A percentile compares a stretch with the other conserved stretches of the same genome.
phyloP scores from a whole-genome alignment of 1,139 yeast genomes.

The Pichia sp. region DNA sequence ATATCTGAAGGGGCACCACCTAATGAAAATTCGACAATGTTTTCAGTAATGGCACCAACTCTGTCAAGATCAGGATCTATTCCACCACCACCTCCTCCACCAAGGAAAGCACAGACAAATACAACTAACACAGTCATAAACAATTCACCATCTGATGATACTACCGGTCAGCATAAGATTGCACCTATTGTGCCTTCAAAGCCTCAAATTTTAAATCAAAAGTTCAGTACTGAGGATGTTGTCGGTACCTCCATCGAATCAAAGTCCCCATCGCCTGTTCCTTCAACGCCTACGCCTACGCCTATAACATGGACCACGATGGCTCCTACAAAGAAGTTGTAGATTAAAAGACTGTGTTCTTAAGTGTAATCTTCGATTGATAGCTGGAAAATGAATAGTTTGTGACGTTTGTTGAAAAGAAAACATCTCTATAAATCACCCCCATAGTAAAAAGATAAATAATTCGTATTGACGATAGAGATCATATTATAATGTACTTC shows the following conservation, averaged over 20 bases:
- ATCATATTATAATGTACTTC: too few relatives aligned
- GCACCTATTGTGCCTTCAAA: conserved; percentile 28
- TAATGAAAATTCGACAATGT: background rate
- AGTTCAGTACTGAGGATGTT: background rate
- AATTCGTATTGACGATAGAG: too few relatives aligned
- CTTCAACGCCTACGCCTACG: background rate
- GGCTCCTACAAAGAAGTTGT: conserved; percentile 13
- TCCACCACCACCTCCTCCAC: conserved; percentile 25
- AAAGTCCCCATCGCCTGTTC: background rate
- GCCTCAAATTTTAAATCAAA: conserved; percentile 19
- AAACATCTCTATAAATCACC: too few relatives aligned
- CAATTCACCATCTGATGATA: background rate
- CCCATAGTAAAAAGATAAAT: too few relatives aligned
- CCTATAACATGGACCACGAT: conserved; percentile 9
- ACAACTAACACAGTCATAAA: too few relatives aligned
- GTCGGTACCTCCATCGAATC: background rate
- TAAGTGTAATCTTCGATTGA: too few relatives aligned
- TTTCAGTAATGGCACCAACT: conserved; percentile 27
- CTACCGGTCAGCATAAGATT: conserved; percentile 12
- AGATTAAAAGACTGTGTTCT: too few relatives aligned
- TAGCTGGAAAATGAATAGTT: too few relatives aligned
- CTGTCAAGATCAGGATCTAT: conserved; percentile 21
- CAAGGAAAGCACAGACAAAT: too few relatives aligned
- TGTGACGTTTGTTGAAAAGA: too few relatives aligned
- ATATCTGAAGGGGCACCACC: background rate